phyloP scores from a whole-genome alignment of 208 protist species.

The Leishmania guyanensis region DNA sequence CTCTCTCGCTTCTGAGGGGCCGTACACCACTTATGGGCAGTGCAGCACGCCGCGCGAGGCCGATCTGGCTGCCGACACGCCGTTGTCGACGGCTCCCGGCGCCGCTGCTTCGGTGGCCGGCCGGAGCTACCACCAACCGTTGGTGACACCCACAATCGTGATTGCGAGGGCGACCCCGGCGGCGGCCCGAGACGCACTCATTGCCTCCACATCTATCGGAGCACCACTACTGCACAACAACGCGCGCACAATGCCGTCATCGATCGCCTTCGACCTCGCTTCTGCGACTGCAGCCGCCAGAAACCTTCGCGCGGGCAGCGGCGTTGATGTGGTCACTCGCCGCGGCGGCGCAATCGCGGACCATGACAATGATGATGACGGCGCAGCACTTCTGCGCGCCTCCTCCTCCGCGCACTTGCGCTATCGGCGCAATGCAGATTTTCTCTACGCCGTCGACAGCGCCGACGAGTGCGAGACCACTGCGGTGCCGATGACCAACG shows the following conservation, averaged over 20 bases:
- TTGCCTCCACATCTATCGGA: background rate
- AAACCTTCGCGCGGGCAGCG: background rate
- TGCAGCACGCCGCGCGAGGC: constrained; percentile 14
- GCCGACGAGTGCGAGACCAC: constrained; percentile 1
- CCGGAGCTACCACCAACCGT: background rate
- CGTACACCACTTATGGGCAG: background rate
- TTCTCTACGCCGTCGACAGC: constrained; percentile 24
- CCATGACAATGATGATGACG: background rate
- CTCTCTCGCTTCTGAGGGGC: background rate
- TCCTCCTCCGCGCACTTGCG: constrained; percentile 10
- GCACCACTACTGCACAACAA: background rate
- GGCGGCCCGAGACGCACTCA: background rate
- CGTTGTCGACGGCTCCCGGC: background rate
- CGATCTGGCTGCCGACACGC: background rate
- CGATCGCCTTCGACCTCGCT: background rate
- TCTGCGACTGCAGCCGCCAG: background rate
- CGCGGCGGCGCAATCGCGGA: background rate
- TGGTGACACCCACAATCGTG: background rate
- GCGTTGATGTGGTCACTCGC: background rate
- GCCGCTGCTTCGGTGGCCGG: background rate
- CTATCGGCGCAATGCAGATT: constrained; percentile 22
- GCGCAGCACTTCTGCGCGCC: background rate
- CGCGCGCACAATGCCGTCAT: background rate
- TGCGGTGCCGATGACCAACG: background rate
- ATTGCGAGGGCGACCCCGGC: background rate